Conservation (phyloP, 202 grass and related monocot genomes). For the Eragrostis tef region DNA sequence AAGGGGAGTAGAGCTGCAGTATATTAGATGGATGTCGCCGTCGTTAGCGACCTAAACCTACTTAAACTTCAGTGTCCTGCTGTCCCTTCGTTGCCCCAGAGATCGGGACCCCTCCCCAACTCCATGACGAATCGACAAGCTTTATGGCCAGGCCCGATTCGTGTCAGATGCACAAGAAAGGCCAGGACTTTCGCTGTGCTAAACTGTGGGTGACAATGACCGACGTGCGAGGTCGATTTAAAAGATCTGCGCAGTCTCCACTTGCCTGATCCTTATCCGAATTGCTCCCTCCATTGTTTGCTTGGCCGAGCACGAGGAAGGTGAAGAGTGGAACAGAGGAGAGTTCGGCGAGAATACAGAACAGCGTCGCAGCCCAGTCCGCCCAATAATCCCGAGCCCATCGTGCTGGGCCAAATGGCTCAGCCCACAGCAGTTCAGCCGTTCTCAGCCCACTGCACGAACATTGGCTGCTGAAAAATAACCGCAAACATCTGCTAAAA, state of each 20-base stretch:
- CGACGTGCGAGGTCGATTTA: not conserved
- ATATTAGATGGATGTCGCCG: not conserved
- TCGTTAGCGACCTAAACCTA: constrained; percentile 29
- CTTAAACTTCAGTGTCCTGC: not conserved
- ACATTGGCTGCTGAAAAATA: too few species aligned
- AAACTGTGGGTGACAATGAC: not conserved
- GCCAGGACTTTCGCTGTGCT: not conserved
- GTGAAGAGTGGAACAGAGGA: not conserved
- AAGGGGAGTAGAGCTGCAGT: not conserved
- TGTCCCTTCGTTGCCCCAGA: not conserved
- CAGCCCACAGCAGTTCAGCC: too few species aligned
- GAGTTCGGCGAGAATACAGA: not conserved
- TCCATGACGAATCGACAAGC: not conserved
- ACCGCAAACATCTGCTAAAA: too few species aligned
- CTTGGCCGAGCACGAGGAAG: not conserved
- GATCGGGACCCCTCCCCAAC: constrained; percentile 16
- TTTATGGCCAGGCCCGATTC: not conserved
- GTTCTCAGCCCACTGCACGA: too few species aligned
- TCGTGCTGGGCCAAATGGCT: not conserved
- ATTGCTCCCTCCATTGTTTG: not conserved
- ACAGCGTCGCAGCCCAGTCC: not conserved
- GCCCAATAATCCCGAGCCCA: not conserved
- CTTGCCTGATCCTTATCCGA: not conserved
- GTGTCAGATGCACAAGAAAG: not conserved
- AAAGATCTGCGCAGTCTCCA: not conserved